Evolutionary conservation across 2,329 filamentous ascomycete species (phyloP), one percentile per base, ranked within the genome.

Genomic region (Aspergillus japonicus): DNA sequence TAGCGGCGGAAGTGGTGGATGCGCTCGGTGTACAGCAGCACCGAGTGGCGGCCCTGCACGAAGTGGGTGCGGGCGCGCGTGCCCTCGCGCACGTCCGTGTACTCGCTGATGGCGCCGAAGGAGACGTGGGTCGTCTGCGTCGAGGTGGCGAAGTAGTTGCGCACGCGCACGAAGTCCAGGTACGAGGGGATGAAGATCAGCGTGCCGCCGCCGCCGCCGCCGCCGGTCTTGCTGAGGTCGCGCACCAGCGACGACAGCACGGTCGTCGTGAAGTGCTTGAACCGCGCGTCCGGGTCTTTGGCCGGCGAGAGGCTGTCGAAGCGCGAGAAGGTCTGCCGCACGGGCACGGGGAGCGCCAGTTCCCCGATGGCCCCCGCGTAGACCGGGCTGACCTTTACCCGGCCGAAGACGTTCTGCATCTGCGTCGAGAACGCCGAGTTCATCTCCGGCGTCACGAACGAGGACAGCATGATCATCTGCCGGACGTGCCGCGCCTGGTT

Each of bases 1-100:
- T 95, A 92, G n/a, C 95, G 85, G 53, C 92, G 87, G 82, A 98
- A 98, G 76, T 99, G 95, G 77, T 99, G 95, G n/a, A 93, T 91
- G 60, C 95, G 88, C 74, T 96, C 94, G 2, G 93, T 96, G 78
- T 98, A 99, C 16, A 99, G 81, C 44, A 99, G 78, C 19, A 98
- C 84, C 21, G 87, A 87, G 72, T 97, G 90, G 16, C 92, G 84
- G 5, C 93, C 95, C 44, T 82, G 89, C 64, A 92, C 80, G 77
- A 99, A 98, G 73, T 97, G 91, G 12, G 90, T 93, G 24, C 94
- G 84, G 8, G 94, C 92, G 44, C 94, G 87, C 47, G 91, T 89
- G 31, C 92, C 89, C 64, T 96, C 92, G 7, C 87, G 84, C 7
- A 89, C 81, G 50, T 90, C 86, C 0, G 90, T 89, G 75, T 98